Conservation (phyloP, 129 eudicot species). For the Artemisia annua region DNA sequence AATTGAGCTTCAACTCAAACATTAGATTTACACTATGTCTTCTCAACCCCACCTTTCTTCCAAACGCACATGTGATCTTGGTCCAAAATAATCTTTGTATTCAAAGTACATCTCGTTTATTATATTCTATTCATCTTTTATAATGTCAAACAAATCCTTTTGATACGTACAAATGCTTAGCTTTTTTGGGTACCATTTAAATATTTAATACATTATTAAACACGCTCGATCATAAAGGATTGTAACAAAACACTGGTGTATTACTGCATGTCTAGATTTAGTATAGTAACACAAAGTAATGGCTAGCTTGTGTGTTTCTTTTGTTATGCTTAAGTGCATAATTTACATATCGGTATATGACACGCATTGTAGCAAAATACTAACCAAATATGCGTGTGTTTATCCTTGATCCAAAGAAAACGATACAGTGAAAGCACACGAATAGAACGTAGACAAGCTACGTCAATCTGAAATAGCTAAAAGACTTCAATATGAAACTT, state of each 20-base stretch:
- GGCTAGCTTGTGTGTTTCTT: too few species aligned
- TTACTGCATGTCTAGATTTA: not conserved
- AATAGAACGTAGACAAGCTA: too few species aligned
- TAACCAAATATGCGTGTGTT: too few species aligned
- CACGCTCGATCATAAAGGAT: not conserved
- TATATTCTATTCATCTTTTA: not conserved
- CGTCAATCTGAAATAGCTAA: too few species aligned
- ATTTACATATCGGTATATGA: too few species aligned
- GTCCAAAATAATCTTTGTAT: slow-evolving; percentile 28
- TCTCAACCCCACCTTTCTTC: slow-evolving; percentile 27
- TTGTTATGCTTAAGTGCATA: too few species aligned
- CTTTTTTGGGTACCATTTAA: slow-evolving; percentile 7
- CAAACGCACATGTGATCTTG: slow-evolving; percentile 32
- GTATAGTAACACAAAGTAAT: too few species aligned
- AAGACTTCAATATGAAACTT: too few species aligned
- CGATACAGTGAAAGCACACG: too few species aligned
- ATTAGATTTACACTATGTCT: slow-evolving; percentile 28
- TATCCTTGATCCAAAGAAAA: too few species aligned
- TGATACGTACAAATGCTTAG: not conserved
- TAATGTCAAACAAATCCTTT: slow-evolving; percentile 11
- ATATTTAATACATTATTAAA: not conserved
- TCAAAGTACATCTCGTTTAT: slow-evolving; percentile 3
- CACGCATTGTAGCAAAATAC: too few species aligned
- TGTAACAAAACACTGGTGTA: not conserved
- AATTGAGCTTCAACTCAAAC: slow-evolving; percentile 20